Conservation (phyloP, 2,329 filamentous ascomycete genomes). For the Elsinoe perseae region DNA sequence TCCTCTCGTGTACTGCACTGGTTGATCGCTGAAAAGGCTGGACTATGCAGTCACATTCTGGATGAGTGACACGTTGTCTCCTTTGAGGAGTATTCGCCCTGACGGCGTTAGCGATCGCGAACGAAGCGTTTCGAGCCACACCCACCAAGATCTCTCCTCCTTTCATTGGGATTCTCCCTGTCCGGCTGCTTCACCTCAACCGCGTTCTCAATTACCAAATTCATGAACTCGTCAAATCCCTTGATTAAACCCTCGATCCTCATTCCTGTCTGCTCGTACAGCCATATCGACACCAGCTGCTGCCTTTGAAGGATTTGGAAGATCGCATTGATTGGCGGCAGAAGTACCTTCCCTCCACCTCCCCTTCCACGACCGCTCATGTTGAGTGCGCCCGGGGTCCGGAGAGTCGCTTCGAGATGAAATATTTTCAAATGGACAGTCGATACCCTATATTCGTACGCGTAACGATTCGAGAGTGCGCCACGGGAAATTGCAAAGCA, state of each 20-base stretch:
- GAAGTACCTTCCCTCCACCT: conserved; percentile 54
- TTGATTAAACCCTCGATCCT: conserved; percentile 68
- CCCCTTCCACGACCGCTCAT: conserved; percentile 51
- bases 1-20: background rate
- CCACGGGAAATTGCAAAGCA: too few relatives aligned
- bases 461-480: too few relatives aligned
- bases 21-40: background rate
- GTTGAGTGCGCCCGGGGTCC: background rate
- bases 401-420: background rate
- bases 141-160: conserved; percentile 69
- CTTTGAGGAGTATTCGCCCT: conserved; percentile 82
- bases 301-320: conserved; percentile 85
- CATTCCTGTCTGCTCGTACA: conserved; percentile 91
- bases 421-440: too few relatives aligned
- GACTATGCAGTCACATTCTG: conserved; percentile 31
- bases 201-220: conserved; percentile 90
- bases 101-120: conserved; percentile 15
- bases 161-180: conserved; percentile 69
- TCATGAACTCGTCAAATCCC: conserved; percentile 99
- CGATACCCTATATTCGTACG: too few relatives aligned
- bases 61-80: conserved; percentile 80
- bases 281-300: conserved; percentile 84
- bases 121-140: background rate
- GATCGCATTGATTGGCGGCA: conserved; percentile 79
- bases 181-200: conserved; percentile 82